Percentiles rank a stretch among this genome's conserved stretches.
phyloP scores from a whole-genome alignment of 1,284 basidiomycete genomes.

The Vanrija humicola region DNA sequence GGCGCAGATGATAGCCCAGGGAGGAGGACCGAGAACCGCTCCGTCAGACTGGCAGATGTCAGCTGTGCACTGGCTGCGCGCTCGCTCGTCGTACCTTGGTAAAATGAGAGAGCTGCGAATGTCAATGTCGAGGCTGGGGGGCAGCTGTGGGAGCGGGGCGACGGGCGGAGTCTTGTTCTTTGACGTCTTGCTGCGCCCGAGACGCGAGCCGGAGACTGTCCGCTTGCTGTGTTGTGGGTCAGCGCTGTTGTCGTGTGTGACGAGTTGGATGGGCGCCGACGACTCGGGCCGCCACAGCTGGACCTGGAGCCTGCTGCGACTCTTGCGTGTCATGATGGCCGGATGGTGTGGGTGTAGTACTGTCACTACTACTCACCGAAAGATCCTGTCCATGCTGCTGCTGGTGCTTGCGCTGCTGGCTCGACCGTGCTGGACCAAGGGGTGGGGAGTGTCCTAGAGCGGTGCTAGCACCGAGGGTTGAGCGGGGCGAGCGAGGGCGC shows the following conservation, averaged over 20 bases:
- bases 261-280: background rate
- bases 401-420: no score
- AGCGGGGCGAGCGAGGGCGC: no score
- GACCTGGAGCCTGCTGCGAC: no score
- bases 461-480: no score
- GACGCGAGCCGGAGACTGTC: background rate
- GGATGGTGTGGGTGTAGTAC: no score
- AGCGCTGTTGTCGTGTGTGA: background rate
- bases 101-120: slow-evolving; percentile 45
- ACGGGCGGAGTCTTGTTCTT: background rate
- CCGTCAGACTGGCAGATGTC: slow-evolving; percentile 27
- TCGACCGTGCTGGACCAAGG: no score
- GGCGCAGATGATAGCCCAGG: slow-evolving; percentile 33
- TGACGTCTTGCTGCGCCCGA: background rate
- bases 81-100: slow-evolving; percentile 25
- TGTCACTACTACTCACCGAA: no score
- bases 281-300: background rate
- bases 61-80: background rate
- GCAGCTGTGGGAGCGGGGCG: background rate
- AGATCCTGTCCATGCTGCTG: no score
- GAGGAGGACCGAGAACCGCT: slow-evolving; percentile 44
- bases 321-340: no score
- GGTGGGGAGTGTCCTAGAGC: no score
- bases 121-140: slow-evolving; percentile 40
- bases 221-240: background rate